phyloP scores from a whole-genome alignment of 2,329 filamentous ascomycete species.

The Cordyceps pruinosa region DNA sequence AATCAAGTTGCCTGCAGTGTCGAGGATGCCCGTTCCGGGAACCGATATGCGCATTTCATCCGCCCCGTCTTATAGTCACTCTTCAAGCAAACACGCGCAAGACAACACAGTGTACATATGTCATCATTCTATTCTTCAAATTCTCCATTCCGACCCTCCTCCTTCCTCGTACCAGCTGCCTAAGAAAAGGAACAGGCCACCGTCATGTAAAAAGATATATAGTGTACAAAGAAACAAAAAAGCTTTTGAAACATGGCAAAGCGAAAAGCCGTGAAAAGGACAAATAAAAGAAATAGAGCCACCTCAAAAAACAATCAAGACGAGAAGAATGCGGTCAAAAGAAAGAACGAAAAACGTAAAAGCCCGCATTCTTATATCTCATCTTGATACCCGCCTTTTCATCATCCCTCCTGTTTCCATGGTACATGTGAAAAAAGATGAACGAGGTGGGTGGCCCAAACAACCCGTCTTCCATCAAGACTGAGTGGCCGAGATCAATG shows the following conservation, averaged over 20 bases:
- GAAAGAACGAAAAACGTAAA: not conserved
- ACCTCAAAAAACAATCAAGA: not conserved
- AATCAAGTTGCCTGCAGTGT: no score
- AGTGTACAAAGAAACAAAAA: constrained; percentile 1
- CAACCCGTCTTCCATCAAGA: not conserved
- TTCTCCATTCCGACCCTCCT: constrained; percentile 9
- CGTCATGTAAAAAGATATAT: constrained; percentile 4
- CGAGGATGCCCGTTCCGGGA: no score
- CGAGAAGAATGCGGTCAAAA: not conserved
- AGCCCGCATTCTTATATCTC: not conserved
- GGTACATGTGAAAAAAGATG: not conserved
- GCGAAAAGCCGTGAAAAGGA: not conserved
- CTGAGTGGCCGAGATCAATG: not conserved
- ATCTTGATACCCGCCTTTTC: not conserved
- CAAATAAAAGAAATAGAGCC: not conserved
- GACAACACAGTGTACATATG: not conserved
- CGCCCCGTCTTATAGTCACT: not conserved
- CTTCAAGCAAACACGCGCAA: not conserved
- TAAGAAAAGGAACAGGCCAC: not conserved
- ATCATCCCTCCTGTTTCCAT: not conserved
- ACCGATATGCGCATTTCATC: no score
- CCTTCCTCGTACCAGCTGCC: constrained; percentile 1
- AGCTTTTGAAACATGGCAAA: not conserved
- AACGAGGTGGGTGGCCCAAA: not conserved
- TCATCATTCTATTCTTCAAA: not conserved